Evolutionary conservation across 2,329 filamentous ascomycete species (phyloP).

Genomic region (Nemania diffusa): DNA sequence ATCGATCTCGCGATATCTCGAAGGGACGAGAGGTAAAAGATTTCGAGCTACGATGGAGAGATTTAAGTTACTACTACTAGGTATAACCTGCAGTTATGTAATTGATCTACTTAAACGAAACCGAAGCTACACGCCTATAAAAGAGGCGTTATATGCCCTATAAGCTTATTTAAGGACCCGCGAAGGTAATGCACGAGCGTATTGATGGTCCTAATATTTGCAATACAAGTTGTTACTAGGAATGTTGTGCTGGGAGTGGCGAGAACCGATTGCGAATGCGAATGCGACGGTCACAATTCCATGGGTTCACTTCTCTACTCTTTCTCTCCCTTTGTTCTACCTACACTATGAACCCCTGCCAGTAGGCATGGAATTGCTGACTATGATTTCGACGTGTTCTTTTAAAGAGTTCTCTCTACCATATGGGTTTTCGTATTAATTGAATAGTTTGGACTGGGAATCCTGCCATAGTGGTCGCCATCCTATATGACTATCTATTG

Average conservation of each 20-base stretch:
- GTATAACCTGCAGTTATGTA: background rate
- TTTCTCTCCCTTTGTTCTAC: background rate
- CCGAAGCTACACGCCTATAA: too few species aligned
- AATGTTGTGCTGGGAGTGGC: background rate
- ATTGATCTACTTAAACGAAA: too few species aligned
- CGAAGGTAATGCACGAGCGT: background rate
- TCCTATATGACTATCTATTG: background rate
- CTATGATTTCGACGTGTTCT: background rate
- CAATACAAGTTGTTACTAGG: background rate
- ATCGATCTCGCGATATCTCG: background rate
- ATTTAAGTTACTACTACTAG: background rate
- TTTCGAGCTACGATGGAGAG: too few species aligned
- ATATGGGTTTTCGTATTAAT: background rate
- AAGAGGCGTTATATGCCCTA: too few species aligned
- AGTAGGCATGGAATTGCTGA: background rate
- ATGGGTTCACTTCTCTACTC: background rate
- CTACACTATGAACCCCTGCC: too few species aligned
- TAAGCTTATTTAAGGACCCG: too few species aligned
- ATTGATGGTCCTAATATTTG: background rate
- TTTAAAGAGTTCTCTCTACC: background rate
- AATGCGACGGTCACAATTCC: background rate
- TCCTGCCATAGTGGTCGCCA: background rate
- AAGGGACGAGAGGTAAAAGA: background rate
- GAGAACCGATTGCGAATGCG: conserved; percentile 29
- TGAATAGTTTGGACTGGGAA: background rate